Evolutionary conservation across 2,329 filamentous ascomycete genomes (phyloP), one percentile per base, ranked within the genome.

Genomic region (Arthrocladium fulminans): DNA sequence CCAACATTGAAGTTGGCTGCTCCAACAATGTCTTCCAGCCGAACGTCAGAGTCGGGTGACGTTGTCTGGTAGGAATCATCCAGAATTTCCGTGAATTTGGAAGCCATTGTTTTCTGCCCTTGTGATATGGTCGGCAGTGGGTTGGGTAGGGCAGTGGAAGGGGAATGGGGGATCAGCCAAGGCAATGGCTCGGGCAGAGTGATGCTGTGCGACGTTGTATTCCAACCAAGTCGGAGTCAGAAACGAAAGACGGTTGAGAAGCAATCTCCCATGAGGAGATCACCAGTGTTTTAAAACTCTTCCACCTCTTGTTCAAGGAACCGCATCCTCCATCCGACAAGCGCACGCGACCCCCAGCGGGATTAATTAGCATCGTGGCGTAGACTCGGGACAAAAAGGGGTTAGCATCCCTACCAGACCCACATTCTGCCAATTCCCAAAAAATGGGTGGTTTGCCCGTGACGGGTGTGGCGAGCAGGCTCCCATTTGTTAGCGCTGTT

Each of bases 1-100:
- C 37, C 23, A 8, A 30, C n/a, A 37, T 43, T 25, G 30, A 54
- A 47, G 24, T 68, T 63, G 45, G 67, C 63, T 42, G 65, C 61
- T 49, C 64, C 67, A 15, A 70, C 62, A 51, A 70, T 66, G 43
- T 70, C 67, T 50, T 70, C 67, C 2, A 70, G 64, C 6, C 65
- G 65, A 41, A 69, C 67, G 48, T 69, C 67, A 17, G 61, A 64
- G 47, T 66, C 60, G 38, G 66, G 67, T 25, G 65, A 62, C 45
- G 61, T 61, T 12, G 58, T 56, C 24, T 61, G 56, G 19, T 57
- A 57, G 37, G 63, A 59, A 49, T 66, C 61, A 38, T 68, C 63
- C 53, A 70, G 65, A 46, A 69, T 67, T 54, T 70, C 67, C 50
- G 68, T 62, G 54, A 70, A 70, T 52, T 63, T 68, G 52, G 67